phyloP scores from a whole-genome alignment of 257 asterid genomes.

The Paraleonurus japonicus region DNA sequence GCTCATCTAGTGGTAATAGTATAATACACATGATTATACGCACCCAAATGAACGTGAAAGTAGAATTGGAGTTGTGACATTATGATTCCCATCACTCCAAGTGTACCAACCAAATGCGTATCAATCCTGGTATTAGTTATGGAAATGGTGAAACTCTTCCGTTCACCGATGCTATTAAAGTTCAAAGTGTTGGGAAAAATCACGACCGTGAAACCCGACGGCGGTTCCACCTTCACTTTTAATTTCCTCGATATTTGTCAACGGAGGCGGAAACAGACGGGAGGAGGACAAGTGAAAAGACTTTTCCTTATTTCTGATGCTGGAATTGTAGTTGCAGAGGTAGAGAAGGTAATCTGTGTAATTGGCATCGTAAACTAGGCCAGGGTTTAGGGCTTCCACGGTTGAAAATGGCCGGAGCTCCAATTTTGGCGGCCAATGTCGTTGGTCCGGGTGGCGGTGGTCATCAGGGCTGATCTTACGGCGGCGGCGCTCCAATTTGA shows the following conservation, averaged over 20 bases:
- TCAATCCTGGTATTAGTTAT: neutral
- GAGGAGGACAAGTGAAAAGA: neutral
- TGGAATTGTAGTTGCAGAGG: neutral
- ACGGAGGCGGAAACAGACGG: neutral
- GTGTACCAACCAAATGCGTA: slow-evolving; percentile 29
- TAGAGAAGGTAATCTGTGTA: neutral
- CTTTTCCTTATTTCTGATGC: neutral
- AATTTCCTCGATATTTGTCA: neutral
- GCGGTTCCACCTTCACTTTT: neutral
- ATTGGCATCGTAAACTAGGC: neutral
- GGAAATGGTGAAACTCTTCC: slow-evolving; percentile 13
- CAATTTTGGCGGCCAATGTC: slow-evolving; percentile 21
- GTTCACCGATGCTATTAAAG: neutral
- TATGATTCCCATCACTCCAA: slow-evolving; percentile 24
- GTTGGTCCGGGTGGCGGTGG: slow-evolving; percentile 32
- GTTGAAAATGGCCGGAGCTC: neutral
- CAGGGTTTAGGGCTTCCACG: neutral
- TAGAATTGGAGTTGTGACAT: slow-evolving; percentile 19
- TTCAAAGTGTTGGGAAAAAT: slow-evolving; percentile 21
- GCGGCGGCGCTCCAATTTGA: neutral
- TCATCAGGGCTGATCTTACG: slow-evolving; percentile 42
- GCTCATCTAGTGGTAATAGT: too few species aligned
- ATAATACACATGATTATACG: too few species aligned
- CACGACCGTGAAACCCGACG: slow-evolving; percentile 24
- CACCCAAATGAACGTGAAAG: too few species aligned